These are phyloP conservation scores for Aurifilum marmelostoma DNA, from an alignment of 2,329 filamentous ascomycete genomes.

Conservation along the genomic window DNA sequence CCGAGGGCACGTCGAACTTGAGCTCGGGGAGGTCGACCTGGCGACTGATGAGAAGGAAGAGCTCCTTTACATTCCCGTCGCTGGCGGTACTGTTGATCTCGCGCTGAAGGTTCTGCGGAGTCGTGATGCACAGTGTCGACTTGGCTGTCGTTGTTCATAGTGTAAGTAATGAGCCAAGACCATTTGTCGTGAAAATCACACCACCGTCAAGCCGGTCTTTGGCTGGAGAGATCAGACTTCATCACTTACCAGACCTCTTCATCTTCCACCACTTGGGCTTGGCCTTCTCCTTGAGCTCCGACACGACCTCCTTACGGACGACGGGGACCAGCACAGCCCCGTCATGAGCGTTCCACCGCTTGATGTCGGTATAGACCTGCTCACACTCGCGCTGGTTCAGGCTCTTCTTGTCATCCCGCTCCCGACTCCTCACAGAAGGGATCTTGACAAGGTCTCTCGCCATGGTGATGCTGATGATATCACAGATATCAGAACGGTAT, in stretches of 20 bases:
- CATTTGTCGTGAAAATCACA: too few species aligned
- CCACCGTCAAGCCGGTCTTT: too few species aligned
- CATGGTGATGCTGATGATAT: conserved; percentile 20
- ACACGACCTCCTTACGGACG: conserved; percentile 20
- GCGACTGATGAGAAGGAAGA: conserved; percentile 28
- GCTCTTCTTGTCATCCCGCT: conserved; percentile 1
- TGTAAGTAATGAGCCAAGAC: background rate
- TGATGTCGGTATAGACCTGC: conserved; percentile 26
- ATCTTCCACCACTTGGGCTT: conserved; percentile 29
- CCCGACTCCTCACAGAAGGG: conserved; percentile 14
- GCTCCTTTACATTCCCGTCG: conserved; percentile 28
- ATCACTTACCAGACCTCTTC: conserved; percentile 20
- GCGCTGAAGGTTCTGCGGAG: conserved; percentile 22
- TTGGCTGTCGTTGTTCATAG: conserved; percentile 14
- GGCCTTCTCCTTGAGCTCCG: conserved; percentile 15
- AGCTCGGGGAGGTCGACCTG: conserved; percentile 25
- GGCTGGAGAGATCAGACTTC: too few species aligned
- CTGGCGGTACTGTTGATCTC: conserved; percentile 25
- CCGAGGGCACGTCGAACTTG: conserved; percentile 21
- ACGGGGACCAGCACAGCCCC: conserved; percentile 26
- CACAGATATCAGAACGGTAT: background rate
- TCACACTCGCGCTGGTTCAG: conserved; percentile 27
- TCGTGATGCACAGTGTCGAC: conserved; percentile 27
- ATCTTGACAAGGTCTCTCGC: conserved; percentile 12
- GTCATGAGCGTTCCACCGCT: conserved; percentile 28